These are phyloP conservation scores for Rhynchospora tenuis DNA, from an alignment of 176 grass and related monocot genomes.

Conservation along the genomic window DNA sequence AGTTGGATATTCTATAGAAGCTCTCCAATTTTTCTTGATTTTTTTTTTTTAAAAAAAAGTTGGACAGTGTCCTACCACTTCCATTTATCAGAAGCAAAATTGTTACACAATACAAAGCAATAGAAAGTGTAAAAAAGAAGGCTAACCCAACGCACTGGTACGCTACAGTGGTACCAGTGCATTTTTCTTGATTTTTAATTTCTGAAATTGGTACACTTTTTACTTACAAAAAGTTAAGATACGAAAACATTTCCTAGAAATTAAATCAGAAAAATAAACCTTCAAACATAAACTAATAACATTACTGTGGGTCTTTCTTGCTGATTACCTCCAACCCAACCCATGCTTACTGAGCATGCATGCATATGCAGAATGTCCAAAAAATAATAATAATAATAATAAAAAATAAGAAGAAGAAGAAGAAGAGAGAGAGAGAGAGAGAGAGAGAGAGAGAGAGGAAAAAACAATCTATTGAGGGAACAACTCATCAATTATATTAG, in stretches of 20 bases:
- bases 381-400: background rate
- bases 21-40: background rate
- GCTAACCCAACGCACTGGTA: too few species aligned
- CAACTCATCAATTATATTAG: conserved; percentile 65
- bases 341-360: too few species aligned
- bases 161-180: too few species aligned
- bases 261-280: background rate
- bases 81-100: too few species aligned
- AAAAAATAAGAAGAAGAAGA: too few species aligned
- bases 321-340: background rate
- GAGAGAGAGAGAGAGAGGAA: background rate
- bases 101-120: too few species aligned
- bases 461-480: conserved; percentile 44
- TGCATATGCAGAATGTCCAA: background rate
- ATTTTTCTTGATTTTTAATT: too few species aligned
- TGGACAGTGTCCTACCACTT: too few species aligned
- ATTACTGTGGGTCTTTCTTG: background rate
- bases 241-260: background rate
- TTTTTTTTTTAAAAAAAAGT: too few species aligned
- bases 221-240: background rate
- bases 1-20: background rate
- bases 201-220: background rate
- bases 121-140: too few species aligned
- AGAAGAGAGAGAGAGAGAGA: too few species aligned
- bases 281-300: background rate